These are phyloP conservation scores for Mitragyna speciosa DNA, from an alignment of 257 asterid species.

Conservation along the genomic window DNA sequence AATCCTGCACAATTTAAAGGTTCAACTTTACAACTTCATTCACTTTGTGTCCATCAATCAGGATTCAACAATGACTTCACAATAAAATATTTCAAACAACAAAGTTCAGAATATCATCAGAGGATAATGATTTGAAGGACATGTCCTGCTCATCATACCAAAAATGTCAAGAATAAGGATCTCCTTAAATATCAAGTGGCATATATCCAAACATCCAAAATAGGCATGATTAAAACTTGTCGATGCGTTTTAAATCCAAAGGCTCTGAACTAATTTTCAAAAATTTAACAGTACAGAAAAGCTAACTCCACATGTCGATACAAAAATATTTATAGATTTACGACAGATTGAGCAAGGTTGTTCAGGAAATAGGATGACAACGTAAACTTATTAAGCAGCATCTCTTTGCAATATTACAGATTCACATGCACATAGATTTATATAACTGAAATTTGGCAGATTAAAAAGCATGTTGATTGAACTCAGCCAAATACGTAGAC, in stretches of 20 bases:
- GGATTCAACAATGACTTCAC: not conserved
- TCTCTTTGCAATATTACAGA: not conserved
- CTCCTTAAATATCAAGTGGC: not conserved
- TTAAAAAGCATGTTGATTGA: not conserved
- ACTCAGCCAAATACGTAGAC: not conserved
- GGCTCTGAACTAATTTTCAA: not conserved
- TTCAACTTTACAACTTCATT: not conserved
- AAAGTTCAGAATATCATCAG: not conserved
- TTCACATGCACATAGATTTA: not conserved
- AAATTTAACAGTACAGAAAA: not conserved
- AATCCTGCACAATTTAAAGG: conserved; percentile 45
- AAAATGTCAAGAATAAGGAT: not conserved
- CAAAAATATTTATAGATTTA: not conserved
- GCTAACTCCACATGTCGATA: not conserved
- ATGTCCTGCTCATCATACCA: not conserved
- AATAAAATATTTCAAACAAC: not conserved
- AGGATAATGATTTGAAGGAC: not conserved
- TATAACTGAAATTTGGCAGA: not conserved
- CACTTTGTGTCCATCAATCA: not conserved
- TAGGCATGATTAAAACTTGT: not conserved
- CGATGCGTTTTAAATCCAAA: not conserved
- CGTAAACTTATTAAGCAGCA: not conserved
- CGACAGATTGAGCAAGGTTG: not conserved
- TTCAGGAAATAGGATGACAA: not conserved
- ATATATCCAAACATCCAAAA: not conserved